phyloP scores from a whole-genome alignment of 2,329 filamentous ascomycete genomes.

The Fusarium sp. region DNA sequence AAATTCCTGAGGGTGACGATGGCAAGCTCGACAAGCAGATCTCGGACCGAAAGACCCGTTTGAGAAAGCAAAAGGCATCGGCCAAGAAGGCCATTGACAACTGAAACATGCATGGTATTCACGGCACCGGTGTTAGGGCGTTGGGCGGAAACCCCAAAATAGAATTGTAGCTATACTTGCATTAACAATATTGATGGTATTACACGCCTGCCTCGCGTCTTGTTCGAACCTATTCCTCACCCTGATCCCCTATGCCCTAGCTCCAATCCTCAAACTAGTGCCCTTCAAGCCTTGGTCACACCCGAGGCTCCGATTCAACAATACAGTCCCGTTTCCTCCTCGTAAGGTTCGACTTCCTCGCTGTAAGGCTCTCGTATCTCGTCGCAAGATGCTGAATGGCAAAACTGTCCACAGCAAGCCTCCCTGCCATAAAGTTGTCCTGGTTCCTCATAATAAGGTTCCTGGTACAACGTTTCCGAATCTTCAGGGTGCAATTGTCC shows the following conservation, averaged over 20 bases:
- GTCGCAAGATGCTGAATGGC: too few relatives aligned
- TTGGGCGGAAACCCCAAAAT: constrained; percentile 48
- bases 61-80: constrained; percentile 71
- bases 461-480: neutral
- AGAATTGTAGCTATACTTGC: constrained; percentile 41
- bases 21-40: constrained; percentile 70
- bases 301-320: neutral
- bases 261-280: too few relatives aligned
- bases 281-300: too few relatives aligned
- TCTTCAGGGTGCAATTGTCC: neutral
- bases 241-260: neutral
- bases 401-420: too few relatives aligned
- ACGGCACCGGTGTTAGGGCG: constrained; percentile 54
- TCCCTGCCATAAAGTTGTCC: too few relatives aligned
- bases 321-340: neutral
- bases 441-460: neutral
- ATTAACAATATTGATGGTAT: constrained; percentile 41
- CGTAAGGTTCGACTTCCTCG: neutral
- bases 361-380: too few relatives aligned
- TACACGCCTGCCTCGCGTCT: constrained; percentile 33
- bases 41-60: constrained; percentile 67
- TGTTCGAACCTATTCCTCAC: neutral
- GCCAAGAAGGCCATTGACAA: constrained; percentile 66
- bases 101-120: constrained; percentile 50
- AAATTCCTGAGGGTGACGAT: constrained; percentile 62